phyloP scores from a whole-genome alignment of 176 grass and related monocot genomes.

The Triticum aestivum region DNA sequence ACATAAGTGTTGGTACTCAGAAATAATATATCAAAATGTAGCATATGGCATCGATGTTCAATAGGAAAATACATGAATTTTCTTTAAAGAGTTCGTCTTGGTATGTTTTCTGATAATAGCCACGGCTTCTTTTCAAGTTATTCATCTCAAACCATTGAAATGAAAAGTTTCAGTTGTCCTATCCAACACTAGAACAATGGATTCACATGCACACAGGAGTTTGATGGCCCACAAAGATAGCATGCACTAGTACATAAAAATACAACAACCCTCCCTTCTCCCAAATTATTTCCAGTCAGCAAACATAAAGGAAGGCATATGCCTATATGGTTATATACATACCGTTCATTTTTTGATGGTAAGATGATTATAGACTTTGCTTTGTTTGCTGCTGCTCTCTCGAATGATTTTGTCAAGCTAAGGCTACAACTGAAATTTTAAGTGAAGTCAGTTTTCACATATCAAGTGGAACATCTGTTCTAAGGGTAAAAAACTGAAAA shows the following conservation, averaged over 20 bases:
- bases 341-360: constrained; percentile 71
- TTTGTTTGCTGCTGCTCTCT: constrained; percentile 92
- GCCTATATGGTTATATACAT: constrained; percentile 15
- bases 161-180: not conserved
- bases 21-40: not conserved
- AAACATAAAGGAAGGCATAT: constrained; percentile 30
- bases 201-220: not conserved
- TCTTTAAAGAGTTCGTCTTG: constrained; percentile 15
- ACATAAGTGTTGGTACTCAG: not conserved
- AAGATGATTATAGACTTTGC: constrained; percentile 93
- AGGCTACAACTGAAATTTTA: constrained; percentile 79
- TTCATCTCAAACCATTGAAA: constrained; percentile 10
- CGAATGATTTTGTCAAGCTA: constrained; percentile 93
- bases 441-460: constrained; percentile 5
- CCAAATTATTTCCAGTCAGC: constrained; percentile 26
- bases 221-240: constrained; percentile 17
- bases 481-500: constrained; percentile 18
- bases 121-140: not conserved
- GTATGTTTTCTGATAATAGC: constrained; percentile 4
- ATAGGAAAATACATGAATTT: not conserved
- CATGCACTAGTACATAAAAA: constrained; percentile 7
- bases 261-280: not conserved
- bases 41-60: not conserved
- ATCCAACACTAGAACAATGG: constrained; percentile 2
- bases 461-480: constrained; percentile 9